A percentile compares a stretch with the other conserved stretches of the same genome.
These are phyloP conservation scores for Rhododendron kiyosumense DNA, from an alignment of 148 eudicot species.

Conservation along the genomic window DNA sequence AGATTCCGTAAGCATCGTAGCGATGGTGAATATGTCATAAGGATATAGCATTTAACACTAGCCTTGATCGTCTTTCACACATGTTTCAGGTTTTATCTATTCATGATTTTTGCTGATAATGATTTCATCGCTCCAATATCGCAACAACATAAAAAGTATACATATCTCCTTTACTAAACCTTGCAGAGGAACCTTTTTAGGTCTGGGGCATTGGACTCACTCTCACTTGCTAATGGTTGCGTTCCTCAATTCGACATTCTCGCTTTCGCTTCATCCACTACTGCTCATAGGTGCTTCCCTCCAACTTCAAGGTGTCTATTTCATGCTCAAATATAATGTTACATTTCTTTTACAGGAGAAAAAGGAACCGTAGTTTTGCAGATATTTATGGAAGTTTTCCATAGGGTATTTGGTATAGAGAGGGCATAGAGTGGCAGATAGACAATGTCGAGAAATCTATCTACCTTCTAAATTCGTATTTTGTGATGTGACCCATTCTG, in stretches of 20 bases:
- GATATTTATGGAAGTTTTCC: not conserved
- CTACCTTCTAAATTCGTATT: not conserved
- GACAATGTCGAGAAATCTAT: not conserved
- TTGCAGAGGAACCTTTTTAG: not conserved
- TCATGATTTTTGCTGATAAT: not conserved
- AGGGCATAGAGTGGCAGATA: not conserved
- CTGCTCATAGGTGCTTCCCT: not conserved
- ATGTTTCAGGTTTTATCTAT: not conserved
- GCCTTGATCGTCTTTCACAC: not conserved
- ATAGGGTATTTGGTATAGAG: not conserved
- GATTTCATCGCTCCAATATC: not conserved
- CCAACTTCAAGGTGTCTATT: not conserved
- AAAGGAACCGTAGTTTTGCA: not conserved
- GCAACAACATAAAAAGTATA: not conserved
- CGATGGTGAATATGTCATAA: not conserved
- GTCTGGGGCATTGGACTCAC: not conserved
- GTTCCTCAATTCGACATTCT: not conserved
- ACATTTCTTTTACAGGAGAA: not conserved
- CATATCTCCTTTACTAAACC: not conserved
- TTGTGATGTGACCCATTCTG: not conserved
- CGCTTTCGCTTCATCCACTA: not conserved
- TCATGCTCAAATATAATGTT: not conserved
- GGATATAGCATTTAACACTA: not conserved
- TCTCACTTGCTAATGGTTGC: not conserved
- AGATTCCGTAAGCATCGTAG: not conserved